Percentiles rank a stretch among this genome's conserved stretches.
Conservation (phyloP, 73 alveolate genomes). For the Tetrahymena borealis region DNA sequence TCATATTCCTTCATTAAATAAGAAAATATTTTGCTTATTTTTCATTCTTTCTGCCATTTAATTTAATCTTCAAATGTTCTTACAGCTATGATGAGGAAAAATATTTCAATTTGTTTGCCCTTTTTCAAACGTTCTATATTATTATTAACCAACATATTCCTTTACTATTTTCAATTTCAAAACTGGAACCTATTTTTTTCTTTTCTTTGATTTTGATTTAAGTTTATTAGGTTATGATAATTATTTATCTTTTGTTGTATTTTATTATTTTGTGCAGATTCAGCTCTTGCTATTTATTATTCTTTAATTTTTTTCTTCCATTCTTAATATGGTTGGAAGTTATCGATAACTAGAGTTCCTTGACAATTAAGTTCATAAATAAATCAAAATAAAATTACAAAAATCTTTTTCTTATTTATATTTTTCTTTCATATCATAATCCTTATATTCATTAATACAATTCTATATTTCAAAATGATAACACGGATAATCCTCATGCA, state of each 20-base stretch:
- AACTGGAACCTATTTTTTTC: neutral
- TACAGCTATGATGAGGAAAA: conserved; percentile 36
- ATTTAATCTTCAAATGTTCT: neutral
- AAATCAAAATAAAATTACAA: neutral
- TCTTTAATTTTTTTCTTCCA: neutral
- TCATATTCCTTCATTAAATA: too few relatives aligned
- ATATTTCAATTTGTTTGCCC: conserved; percentile 30
- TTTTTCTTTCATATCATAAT: neutral
- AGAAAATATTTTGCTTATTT: too few relatives aligned
- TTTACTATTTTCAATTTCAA: neutral
- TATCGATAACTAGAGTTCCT: neutral
- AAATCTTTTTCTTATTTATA: neutral
- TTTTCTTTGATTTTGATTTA: neutral
- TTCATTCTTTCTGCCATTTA: too few relatives aligned
- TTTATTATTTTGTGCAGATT: neutral
- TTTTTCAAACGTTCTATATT: conserved; percentile 11
- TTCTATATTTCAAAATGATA: too few relatives aligned
- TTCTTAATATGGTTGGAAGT: neutral
- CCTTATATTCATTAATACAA: too few relatives aligned
- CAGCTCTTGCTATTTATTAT: neutral
- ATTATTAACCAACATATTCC: neutral
- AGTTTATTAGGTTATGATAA: neutral
- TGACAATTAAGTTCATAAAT: neutral
- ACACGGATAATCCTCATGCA: too few relatives aligned
- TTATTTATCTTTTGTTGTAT: neutral